A percentile compares a stretch with the other conserved stretches of the same genome.
These are phyloP conservation scores for Lasiosphaeris hirsuta DNA, from an alignment of 495 filamentous ascomycete genomes.

Conservation along the genomic window DNA sequence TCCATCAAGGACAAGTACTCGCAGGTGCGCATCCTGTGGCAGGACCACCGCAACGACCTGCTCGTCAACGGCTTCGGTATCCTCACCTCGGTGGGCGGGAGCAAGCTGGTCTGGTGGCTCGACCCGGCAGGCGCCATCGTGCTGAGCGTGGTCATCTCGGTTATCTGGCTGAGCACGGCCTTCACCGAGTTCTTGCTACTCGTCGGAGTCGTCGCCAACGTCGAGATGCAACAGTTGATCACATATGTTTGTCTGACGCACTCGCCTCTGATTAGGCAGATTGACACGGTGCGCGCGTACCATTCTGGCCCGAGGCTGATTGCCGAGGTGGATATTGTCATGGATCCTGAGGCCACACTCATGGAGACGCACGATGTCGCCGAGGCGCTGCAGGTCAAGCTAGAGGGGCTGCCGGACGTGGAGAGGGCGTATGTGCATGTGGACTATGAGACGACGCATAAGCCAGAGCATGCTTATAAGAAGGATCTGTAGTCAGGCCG, in stretches of 20 bases:
- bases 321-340: constrained; percentile 86
- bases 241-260: constrained; percentile 98
- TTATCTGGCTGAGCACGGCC: constrained; percentile 79
- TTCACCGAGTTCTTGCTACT: constrained; percentile 87
- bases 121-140: constrained; percentile 90
- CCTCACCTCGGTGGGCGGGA: constrained; percentile 80
- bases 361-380: constrained; percentile 87
- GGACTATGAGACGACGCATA: constrained; percentile 94
- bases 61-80: constrained; percentile 89
- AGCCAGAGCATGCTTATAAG: constrained; percentile 65
- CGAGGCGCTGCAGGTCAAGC: constrained; percentile 89
- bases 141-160: constrained; percentile 70
- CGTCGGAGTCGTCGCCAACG: constrained; percentile 81
- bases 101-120: constrained; percentile 89
- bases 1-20: constrained; percentile 78
- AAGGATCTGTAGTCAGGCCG: constrained; percentile 45
- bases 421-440: constrained; percentile 97
- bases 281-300: constrained; percentile 93
- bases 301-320: constrained; percentile 87
- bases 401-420: constrained; percentile 88
- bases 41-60: constrained; percentile 87
- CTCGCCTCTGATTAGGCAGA: constrained; percentile 69
- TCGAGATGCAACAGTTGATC: constrained; percentile 85
- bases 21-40: constrained; percentile 91
- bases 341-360: constrained; percentile 66